phyloP scores from a whole-genome alignment of 2,329 filamentous ascomycete species.

The Ophiostoma perfectum region DNA sequence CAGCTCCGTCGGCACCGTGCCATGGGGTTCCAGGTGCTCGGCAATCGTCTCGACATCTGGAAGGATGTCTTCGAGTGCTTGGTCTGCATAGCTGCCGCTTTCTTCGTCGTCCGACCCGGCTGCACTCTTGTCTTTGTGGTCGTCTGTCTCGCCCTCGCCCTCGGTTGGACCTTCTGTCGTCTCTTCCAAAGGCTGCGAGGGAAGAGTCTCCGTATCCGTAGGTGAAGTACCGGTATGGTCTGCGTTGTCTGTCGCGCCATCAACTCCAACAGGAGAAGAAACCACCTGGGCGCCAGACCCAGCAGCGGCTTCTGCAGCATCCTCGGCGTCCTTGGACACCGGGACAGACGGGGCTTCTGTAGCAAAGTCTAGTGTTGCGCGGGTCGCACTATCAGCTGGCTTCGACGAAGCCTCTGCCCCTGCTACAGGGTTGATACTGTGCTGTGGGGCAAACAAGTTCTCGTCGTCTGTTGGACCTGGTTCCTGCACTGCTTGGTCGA shows the following conservation, averaged over 20 bases:
- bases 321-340: constrained; percentile 1
- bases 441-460: constrained; percentile 22
- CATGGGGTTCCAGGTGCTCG: constrained; percentile 55
- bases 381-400: not conserved
- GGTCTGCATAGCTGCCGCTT: constrained; percentile 67
- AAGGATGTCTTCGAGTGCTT: constrained; percentile 63
- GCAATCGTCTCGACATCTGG: constrained; percentile 58
- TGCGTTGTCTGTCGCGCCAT: not conserved
- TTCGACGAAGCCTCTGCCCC: not conserved
- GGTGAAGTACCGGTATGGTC: not conserved
- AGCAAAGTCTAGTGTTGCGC: not conserved
- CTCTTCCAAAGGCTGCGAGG: constrained; percentile 8
- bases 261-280: not conserved
- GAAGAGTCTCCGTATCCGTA: not conserved
- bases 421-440: constrained; percentile 24
- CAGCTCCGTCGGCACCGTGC: constrained; percentile 63
- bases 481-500: constrained; percentile 87
- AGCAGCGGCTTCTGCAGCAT: not conserved
- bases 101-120: constrained; percentile 63
- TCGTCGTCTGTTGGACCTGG: constrained; percentile 63
- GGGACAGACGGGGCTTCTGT: not conserved
- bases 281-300: constrained; percentile 26
- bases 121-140: constrained; percentile 39
- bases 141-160: constrained; percentile 39
- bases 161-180: constrained; percentile 29